Percentiles rank a stretch among this genome's conserved stretches.
Evolutionary conservation across 768 basidiomycete genomes (phyloP).

Genomic region (Lactifluus piperatus): DNA sequence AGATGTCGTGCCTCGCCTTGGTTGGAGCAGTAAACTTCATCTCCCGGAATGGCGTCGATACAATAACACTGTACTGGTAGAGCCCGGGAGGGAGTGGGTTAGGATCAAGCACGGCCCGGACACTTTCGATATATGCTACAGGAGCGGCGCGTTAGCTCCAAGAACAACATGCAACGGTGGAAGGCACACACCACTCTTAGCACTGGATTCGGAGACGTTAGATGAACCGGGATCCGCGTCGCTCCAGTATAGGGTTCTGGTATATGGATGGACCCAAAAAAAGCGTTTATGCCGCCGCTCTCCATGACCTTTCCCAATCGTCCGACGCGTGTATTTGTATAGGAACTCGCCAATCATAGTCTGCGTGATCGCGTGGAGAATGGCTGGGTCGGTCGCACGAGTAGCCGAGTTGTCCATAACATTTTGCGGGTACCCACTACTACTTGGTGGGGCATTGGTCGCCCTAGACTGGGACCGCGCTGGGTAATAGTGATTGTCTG

Average conservation of each 20-base stretch:
- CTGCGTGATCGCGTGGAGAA: conserved; percentile 97
- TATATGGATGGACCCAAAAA: conserved; percentile 99
- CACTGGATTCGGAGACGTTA: conserved; percentile 82
- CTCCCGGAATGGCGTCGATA: conserved; percentile 89
- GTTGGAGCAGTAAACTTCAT: conserved; percentile 98
- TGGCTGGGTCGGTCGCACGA: conserved; percentile 62
- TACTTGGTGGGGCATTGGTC: conserved; percentile 34
- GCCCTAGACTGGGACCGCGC: conserved; percentile 29
- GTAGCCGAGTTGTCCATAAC: conserved; percentile 17
- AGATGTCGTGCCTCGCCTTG: conserved; percentile 94
- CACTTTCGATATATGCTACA: conserved; percentile 86
- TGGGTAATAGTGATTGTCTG: conserved; percentile 52
- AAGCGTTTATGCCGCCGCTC: conserved; percentile 87
- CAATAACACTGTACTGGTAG: conserved; percentile 85
- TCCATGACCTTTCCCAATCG: conserved; percentile 86
- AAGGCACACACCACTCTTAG: conserved; percentile 82
- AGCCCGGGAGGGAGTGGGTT: conserved; percentile 95
- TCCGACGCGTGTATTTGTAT: conserved; percentile 89
- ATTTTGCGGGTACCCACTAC: conserved; percentile 30
- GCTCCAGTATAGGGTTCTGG: conserved; percentile 96
- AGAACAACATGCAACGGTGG: neutral
- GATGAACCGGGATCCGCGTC: conserved; percentile 86
- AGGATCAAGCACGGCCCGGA: conserved; percentile 85
- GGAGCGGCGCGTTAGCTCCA: neutral
- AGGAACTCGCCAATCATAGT: conserved; percentile 99